Conservation (phyloP, 2,329 filamentous ascomycete genomes). For the Xylaria sp. region DNA sequence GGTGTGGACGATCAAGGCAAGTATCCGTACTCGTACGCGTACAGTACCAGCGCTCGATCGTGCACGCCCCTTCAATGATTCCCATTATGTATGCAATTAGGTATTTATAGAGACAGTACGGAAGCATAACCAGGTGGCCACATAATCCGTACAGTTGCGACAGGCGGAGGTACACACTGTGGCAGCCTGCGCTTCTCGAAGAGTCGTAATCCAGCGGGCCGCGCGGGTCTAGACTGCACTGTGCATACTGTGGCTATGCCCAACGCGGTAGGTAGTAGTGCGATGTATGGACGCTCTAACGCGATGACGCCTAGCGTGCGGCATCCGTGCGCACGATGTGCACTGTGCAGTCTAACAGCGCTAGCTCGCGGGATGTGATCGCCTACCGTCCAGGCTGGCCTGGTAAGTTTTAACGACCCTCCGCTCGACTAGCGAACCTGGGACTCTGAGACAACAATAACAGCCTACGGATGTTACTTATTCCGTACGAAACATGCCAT, state of each 20-base stretch:
- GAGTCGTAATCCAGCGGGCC: neutral
- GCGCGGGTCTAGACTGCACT: neutral
- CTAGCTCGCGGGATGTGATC: neutral
- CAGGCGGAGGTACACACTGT: neutral
- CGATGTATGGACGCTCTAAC: neutral
- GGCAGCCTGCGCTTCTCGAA: too few relatives aligned
- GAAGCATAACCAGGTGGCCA: too few relatives aligned
- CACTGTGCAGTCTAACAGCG: neutral
- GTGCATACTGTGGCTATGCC: neutral
- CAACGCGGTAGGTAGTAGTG: neutral
- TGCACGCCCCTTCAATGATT: too few relatives aligned
- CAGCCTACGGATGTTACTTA: too few relatives aligned
- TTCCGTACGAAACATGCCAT: too few relatives aligned
- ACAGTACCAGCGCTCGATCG: too few relatives aligned
- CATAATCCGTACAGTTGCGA: too few relatives aligned
- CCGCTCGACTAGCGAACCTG: too few relatives aligned
- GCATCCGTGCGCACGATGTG: neutral
- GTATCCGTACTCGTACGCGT: too few relatives aligned
- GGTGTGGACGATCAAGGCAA: too few relatives aligned
- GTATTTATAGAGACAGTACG: neutral
- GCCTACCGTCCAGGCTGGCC: neutral
- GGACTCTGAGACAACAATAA: too few relatives aligned
- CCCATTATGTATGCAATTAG: neutral
- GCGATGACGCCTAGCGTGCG: neutral
- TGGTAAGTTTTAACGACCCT: too few relatives aligned